These are phyloP conservation scores for Eustoma russellianum DNA, from an alignment of 257 asterid genomes.

Conservation along the genomic window DNA sequence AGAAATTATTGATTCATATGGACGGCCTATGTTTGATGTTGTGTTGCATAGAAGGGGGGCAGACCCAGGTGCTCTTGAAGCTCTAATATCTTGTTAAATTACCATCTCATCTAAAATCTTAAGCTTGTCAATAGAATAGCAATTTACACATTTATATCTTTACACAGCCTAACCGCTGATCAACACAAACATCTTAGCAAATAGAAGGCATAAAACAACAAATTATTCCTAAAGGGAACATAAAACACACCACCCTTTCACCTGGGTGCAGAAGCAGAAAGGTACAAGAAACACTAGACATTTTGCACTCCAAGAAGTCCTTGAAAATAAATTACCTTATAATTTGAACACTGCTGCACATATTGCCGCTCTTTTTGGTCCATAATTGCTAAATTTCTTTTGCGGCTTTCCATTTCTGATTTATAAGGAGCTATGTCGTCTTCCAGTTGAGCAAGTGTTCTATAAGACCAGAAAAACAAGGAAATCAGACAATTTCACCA, in stretches of 20 bases:
- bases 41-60: no score
- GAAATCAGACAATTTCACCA: slow-evolving; percentile 9
- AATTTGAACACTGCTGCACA: slow-evolving; percentile 80
- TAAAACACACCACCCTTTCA: background rate
- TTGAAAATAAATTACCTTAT: slow-evolving; percentile 39
- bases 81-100: no score
- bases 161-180: no score
- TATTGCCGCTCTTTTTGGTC: slow-evolving; percentile 90
- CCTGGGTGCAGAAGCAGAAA: background rate
- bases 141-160: no score
- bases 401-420: slow-evolving; percentile 89
- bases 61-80: no score
- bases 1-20: no score
- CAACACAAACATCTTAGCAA: no score
- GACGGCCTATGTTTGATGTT: no score
- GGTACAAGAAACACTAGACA: slow-evolving; percentile 1
- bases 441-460: slow-evolving; percentile 87
- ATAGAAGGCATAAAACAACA: background rate
- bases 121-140: no score
- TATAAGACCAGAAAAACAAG: slow-evolving; percentile 16
- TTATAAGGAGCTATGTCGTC: slow-evolving; percentile 88
- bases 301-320: background rate
- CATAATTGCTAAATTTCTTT: slow-evolving; percentile 76
- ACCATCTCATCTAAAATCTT: no score
- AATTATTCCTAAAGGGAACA: no score